Evolutionary conservation across 805 yeast genomes (phyloP).

Genomic region (Metschnikowia lochheadii): DNA sequence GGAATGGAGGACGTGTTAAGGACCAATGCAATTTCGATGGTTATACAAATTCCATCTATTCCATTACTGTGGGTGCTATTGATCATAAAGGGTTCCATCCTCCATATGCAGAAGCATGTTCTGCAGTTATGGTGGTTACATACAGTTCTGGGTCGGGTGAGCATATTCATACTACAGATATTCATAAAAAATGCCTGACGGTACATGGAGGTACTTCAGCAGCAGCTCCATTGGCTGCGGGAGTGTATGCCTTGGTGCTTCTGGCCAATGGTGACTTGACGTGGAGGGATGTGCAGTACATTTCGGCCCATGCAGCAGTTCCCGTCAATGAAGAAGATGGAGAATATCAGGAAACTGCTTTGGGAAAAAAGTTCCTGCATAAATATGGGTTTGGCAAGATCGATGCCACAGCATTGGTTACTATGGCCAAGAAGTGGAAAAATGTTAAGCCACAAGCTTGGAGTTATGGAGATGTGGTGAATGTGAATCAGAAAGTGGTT

Average conservation of each 20-base stretch:
- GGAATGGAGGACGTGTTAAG: constrained; percentile 79
- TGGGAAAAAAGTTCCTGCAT: constrained; percentile 72
- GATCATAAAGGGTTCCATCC: constrained; percentile 88
- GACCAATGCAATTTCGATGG: constrained; percentile 98
- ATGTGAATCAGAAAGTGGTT: constrained; percentile 26
- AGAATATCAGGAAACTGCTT: constrained; percentile 67
- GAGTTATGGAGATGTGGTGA: constrained; percentile 48
- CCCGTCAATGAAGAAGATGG: constrained; percentile 67
- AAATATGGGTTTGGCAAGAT: constrained; percentile 88
- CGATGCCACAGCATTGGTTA: constrained; percentile 75
- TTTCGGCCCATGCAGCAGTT: constrained; percentile 66
- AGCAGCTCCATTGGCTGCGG: constrained; percentile 98
- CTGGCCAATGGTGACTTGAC: constrained; percentile 82
- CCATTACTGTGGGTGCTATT: constrained; percentile 91
- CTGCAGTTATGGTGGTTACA: constrained; percentile 92
- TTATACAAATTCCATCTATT: constrained; percentile 90
- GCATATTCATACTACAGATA: constrained; percentile 84
- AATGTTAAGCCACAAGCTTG: constrained; percentile 91
- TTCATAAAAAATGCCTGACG: constrained; percentile 62
- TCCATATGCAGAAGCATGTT: constrained; percentile 83
- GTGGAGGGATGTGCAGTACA: constrained; percentile 93
- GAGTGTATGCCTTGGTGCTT: constrained; percentile 80
- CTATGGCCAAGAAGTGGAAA: constrained; percentile 68
- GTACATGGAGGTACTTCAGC: constrained; percentile 97
- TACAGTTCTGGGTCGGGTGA: constrained; percentile 90